These are phyloP conservation scores for Candida sanyaensis DNA, from an alignment of 1,139 yeast species.

Conservation along the genomic window DNA sequence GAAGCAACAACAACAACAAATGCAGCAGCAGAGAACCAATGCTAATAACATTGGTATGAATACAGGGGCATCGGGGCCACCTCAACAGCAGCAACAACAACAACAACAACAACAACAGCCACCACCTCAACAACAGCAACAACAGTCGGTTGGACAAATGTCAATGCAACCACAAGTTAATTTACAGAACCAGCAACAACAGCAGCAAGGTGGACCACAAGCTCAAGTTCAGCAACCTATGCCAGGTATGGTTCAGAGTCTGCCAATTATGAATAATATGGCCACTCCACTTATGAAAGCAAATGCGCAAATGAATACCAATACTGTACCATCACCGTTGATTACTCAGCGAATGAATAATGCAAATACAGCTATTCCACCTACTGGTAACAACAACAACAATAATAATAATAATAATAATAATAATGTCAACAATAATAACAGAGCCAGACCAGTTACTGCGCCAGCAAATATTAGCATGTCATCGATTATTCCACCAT, in stretches of 20 bases:
- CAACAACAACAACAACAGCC: conserved; percentile 14
- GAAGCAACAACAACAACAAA: conserved; percentile 34
- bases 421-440: background rate
- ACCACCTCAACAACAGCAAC: conserved; percentile 18
- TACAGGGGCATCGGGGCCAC: background rate
- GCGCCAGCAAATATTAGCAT: conserved; percentile 7
- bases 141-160: conserved; percentile 15
- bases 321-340: conserved; percentile 21
- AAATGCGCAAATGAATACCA: conserved; percentile 16
- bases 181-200: conserved; percentile 11
- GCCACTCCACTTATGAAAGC: conserved; percentile 23
- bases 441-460: conserved; percentile 4
- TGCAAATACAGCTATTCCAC: conserved; percentile 4
- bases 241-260: conserved; percentile 17
- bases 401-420: background rate
- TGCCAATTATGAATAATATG: conserved; percentile 25
- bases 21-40: conserved; percentile 5
- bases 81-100: conserved; percentile 8
- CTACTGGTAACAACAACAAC: conserved; percentile 1
- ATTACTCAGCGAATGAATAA: conserved; percentile 21
- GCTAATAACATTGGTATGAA: conserved; percentile 2
- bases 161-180: conserved; percentile 12
- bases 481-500: conserved; percentile 28
- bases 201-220: conserved; percentile 13
- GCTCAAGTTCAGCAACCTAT: conserved; percentile 13